A percentile compares a stretch with the other conserved stretches of the same genome.
Conservation (phyloP, 208 protist genomes). For the Trypanosoma scelopori region DNA sequence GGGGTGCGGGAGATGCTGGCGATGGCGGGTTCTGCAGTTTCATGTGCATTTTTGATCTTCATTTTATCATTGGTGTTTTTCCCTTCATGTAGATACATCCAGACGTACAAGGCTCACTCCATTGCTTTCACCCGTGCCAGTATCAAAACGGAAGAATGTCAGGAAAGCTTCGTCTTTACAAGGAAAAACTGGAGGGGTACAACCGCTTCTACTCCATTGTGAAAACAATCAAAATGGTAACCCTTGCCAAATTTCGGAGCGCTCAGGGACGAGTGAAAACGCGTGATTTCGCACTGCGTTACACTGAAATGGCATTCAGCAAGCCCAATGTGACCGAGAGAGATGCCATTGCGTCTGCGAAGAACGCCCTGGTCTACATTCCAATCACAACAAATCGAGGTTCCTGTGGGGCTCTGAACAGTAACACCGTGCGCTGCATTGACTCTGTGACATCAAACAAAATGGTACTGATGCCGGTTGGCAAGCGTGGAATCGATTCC, state of each 20-base stretch:
- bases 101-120: too few relatives aligned
- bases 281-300: slow-evolving; percentile 86
- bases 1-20: too few relatives aligned
- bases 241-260: slow-evolving; percentile 84
- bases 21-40: too few relatives aligned
- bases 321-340: slow-evolving; percentile 43
- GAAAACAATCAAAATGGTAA: slow-evolving; percentile 94
- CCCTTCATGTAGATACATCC: background rate
- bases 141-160: slow-evolving; percentile 59
- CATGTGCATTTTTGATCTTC: slow-evolving; percentile 7
- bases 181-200: slow-evolving; percentile 91
- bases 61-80: slow-evolving; percentile 16
- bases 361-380: slow-evolving; percentile 70
- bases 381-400: slow-evolving; percentile 90
- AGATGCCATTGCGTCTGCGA: slow-evolving; percentile 28
- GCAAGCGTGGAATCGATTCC: slow-evolving; percentile 85
- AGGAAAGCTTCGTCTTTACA: slow-evolving; percentile 90
- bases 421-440: slow-evolving; percentile 67
- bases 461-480: slow-evolving; percentile 73
- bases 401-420: slow-evolving; percentile 89
- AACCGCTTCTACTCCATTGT: slow-evolving; percentile 92
- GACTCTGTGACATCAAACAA: slow-evolving; percentile 56
- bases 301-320: slow-evolving; percentile 90
- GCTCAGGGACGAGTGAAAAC: slow-evolving; percentile 77
- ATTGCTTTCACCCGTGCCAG: slow-evolving; percentile 12